Base-by-base conservation (phyloP, 164 flowering plant species). In the Tetrastigma voinierianum region DNA sequence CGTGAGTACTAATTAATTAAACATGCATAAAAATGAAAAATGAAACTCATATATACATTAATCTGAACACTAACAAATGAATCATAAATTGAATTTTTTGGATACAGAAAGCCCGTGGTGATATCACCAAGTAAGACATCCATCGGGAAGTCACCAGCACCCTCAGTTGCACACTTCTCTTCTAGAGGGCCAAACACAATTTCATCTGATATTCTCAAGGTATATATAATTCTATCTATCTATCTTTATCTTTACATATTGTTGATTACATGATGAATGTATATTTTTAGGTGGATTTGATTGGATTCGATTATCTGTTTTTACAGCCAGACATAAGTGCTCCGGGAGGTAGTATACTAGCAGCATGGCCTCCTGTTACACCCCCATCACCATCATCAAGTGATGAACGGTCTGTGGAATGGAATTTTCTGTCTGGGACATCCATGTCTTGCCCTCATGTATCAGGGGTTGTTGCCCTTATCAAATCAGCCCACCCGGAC, bases 401-500 rank as follows among this genome's bases (percentile, higher is more conserved):
- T 0, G 95, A 85, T 46, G 3, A 6, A 0, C 83, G 83, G 9
- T 69, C 73, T 0, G 87, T 82, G 51, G 62, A 62, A 4, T 90
- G 96, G 96, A 87, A 81, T 62, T 78, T 90, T 51, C 78, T 48
- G 46, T 79, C 92, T 0, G 96, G 96, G 13, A 90, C 96, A 1
- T 90, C 96, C 10, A 86, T 87, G 90, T 70, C 96, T 0, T 89
- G 96, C 72, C 96, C 96, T 40, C 96, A 89, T 64, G 90, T 89
- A 19, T 54, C 96, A 3, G 96, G 90, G 10, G 79, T 78, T 0
- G 84, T 77, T 2, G 90, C 91, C 9, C 89, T 89, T 15, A 58
- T 89, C 75, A 84, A 78, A 69, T 84, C 96, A 2, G 83, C 74
- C 0, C 84, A 89, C 25, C 91, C 91, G 0, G 59, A 68, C 11